Conservation (phyloP, 2,329 filamentous ascomycete genomes). For the Apiospora marii region DNA sequence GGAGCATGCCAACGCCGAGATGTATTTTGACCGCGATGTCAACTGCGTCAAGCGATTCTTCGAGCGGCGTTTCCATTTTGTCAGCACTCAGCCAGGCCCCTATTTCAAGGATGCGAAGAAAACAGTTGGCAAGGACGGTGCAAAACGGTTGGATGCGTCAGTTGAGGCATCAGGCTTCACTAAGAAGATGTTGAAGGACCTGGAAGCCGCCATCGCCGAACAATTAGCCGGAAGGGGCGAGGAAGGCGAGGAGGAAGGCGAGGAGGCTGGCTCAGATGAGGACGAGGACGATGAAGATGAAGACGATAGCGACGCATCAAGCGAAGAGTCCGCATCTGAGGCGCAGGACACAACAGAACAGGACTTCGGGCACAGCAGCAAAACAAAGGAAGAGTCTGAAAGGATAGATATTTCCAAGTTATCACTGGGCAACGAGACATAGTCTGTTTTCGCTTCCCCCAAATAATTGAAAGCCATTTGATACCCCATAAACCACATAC, state of each 20-base stretch:
- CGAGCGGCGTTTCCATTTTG: constrained; percentile 86
- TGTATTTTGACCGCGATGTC: constrained; percentile 97
- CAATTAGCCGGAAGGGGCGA: constrained; percentile 63
- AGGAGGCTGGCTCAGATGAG: constrained; percentile 48
- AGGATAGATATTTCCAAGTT: constrained; percentile 36
- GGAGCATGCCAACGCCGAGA: constrained; percentile 90
- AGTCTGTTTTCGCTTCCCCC: constrained; percentile 3
- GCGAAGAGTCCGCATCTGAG: constrained; percentile 38
- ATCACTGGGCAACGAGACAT: constrained; percentile 38
- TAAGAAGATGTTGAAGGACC: constrained; percentile 94
- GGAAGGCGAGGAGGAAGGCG: constrained; percentile 46
- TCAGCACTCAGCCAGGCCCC: constrained; percentile 81
- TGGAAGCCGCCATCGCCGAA: constrained; percentile 89
- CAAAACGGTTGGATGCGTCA: constrained; percentile 79
- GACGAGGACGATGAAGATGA: constrained; percentile 45
- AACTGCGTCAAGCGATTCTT: constrained; percentile 97
- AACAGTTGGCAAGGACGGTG: constrained; percentile 69
- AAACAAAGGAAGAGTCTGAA: constrained; percentile 30
- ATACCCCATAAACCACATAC: constrained; percentile 23
- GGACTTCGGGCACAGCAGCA: constrained; percentile 5
- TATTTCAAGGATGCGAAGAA: constrained; percentile 87
- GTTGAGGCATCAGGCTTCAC: constrained; percentile 95
- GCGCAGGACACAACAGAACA: constrained; percentile 28
- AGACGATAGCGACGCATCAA: constrained; percentile 42
- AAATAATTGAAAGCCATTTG: constrained; percentile 23